A percentile compares a stretch with the other conserved stretches of the same genome.
Conservation (phyloP, 164 flowering plant genomes). For the Berberis thunbergii region DNA sequence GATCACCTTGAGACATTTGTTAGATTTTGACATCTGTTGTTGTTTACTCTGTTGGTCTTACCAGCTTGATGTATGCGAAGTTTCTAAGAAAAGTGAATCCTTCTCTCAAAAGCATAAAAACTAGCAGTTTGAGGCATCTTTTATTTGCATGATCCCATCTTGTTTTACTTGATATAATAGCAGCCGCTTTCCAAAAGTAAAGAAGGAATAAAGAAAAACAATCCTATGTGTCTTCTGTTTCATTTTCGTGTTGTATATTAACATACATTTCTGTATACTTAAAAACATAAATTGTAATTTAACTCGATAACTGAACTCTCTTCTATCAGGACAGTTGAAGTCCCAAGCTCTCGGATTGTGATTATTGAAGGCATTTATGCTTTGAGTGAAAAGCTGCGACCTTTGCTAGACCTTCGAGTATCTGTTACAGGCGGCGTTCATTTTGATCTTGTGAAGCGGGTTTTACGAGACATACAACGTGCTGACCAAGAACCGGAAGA, state of each 20-base stretch:
- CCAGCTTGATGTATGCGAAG: too few species aligned
- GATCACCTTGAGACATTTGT: too few species aligned
- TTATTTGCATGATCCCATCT: too few species aligned
- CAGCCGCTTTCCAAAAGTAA: too few species aligned
- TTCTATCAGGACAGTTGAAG: slow-evolving; percentile 67
- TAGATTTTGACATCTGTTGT: too few species aligned
- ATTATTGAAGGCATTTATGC: slow-evolving; percentile 97
- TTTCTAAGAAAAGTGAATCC: too few species aligned
- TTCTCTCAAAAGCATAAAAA: too few species aligned
- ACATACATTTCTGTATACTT: background rate
- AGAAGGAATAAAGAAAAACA: background rate
- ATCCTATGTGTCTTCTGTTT: background rate
- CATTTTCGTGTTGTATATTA: background rate
- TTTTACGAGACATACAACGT: slow-evolving; percentile 90
- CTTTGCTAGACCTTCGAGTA: slow-evolving; percentile 73
- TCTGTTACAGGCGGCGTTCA: slow-evolving; percentile 97
- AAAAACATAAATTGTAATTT: background rate
- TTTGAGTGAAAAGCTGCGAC: slow-evolving; percentile 78
- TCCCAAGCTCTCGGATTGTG: slow-evolving; percentile 80
- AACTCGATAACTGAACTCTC: background rate
- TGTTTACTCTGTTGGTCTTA: too few species aligned
- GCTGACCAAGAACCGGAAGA: slow-evolving; percentile 97
- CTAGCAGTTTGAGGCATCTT: too few species aligned
- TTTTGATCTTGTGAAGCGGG: slow-evolving; percentile 95
- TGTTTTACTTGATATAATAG: too few species aligned